phyloP scores from a whole-genome alignment of 2,329 filamentous ascomycete genomes.

The Fusarium devonianum region DNA sequence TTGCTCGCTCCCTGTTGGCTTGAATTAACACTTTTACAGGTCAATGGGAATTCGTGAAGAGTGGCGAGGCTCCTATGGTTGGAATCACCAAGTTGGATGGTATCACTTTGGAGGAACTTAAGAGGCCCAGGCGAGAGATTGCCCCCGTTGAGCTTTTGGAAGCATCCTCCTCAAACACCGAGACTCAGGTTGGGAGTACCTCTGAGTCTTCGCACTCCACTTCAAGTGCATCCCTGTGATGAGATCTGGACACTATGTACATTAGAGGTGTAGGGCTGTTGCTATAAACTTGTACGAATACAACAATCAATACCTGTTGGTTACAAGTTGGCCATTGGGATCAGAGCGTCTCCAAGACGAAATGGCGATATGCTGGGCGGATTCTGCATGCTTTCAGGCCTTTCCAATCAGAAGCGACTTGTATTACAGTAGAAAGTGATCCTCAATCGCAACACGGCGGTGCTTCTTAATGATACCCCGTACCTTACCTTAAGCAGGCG shows the following conservation, averaged over 20 bases:
- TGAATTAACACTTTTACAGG: slow-evolving; percentile 55
- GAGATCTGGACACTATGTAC: slow-evolving; percentile 33
- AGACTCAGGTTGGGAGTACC: slow-evolving; percentile 45
- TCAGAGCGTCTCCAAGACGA: neutral
- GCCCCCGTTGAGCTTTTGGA: slow-evolving; percentile 53
- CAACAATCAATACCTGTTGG: slow-evolving; percentile 22
- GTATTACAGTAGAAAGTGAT: too few relatives aligned
- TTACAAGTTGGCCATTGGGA: neutral
- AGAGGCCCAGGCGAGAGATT: slow-evolving; percentile 76
- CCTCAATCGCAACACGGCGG: too few relatives aligned
- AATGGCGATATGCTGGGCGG: too few relatives aligned
- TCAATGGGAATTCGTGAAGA: slow-evolving; percentile 92
- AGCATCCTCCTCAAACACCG: slow-evolving; percentile 44
- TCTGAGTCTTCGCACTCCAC: slow-evolving; percentile 44
- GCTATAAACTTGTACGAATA: slow-evolving; percentile 40
- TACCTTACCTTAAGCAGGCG: too few relatives aligned
- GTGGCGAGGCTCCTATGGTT: slow-evolving; percentile 87
- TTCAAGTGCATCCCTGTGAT: slow-evolving; percentile 22
- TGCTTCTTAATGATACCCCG: too few relatives aligned
- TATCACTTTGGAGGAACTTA: slow-evolving; percentile 82
- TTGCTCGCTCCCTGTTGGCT: neutral
- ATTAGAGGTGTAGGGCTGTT: slow-evolving; percentile 36
- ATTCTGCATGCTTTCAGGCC: too few relatives aligned
- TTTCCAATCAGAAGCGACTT: too few relatives aligned
- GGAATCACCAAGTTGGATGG: slow-evolving; percentile 92